These are phyloP conservation scores for Marasmius tenuissimus DNA, from an alignment of 1,284 basidiomycete genomes.

Conservation along the genomic window DNA sequence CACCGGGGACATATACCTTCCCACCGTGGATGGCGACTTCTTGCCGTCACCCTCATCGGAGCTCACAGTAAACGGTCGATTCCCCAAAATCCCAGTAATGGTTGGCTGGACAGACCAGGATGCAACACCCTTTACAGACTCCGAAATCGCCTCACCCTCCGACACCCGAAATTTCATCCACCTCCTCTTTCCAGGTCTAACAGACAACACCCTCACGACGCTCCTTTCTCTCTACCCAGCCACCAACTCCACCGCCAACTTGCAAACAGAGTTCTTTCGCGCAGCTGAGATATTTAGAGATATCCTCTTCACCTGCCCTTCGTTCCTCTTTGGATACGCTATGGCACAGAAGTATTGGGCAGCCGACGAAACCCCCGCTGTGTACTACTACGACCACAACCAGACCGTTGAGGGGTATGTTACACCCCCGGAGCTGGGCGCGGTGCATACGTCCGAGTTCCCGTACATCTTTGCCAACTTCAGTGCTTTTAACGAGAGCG, in stretches of 20 bases:
- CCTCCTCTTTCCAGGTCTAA: background rate
- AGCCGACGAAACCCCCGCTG: background rate
- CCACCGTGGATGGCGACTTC: conserved; percentile 7
- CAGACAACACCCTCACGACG: background rate
- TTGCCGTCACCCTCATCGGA: conserved; percentile 1
- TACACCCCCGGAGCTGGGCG: background rate
- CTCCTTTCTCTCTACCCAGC: background rate
- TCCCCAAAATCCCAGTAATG: background rate
- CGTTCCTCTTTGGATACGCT: background rate
- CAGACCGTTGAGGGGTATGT: background rate
- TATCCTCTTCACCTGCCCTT: conserved; percentile 2
- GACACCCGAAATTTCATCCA: background rate
- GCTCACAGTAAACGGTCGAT: background rate
- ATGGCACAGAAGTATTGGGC: conserved; percentile 2
- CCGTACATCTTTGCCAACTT: background rate
- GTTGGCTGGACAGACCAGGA: conserved; percentile 3
- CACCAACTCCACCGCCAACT: background rate
- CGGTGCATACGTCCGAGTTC: background rate
- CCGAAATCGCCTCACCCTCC: background rate
- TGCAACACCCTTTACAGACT: background rate
- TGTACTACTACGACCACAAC: conserved; percentile 1
- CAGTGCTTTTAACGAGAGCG: background rate
- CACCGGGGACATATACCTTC: conserved; percentile 2
- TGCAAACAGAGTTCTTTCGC: background rate
- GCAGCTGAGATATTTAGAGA: background rate